phyloP scores from a whole-genome alignment of 768 basidiomycete species.

The Boletus rubropictus region DNA sequence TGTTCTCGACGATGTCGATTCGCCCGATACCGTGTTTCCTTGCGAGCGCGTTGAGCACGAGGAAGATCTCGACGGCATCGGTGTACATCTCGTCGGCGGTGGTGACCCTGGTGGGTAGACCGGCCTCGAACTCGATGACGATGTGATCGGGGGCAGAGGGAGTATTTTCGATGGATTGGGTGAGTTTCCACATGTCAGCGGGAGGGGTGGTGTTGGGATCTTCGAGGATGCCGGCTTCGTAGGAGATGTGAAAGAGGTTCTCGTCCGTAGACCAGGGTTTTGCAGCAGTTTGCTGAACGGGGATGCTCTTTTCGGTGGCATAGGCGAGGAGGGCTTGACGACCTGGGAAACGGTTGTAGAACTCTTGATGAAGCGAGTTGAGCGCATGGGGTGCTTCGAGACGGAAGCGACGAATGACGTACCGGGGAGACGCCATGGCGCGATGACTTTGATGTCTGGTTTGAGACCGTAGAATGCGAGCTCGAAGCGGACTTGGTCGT shows the following conservation, averaged over 20 bases:
- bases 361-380: slow-evolving; percentile 46
- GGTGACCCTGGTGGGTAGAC: slow-evolving; percentile 83
- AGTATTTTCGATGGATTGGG: slow-evolving; percentile 73
- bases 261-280: slow-evolving; percentile 99
- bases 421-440: slow-evolving; percentile 97
- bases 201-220: slow-evolving; percentile 94
- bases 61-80: slow-evolving; percentile 94
- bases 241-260: slow-evolving; percentile 99
- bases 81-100: slow-evolving; percentile 60
- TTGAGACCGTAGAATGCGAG: slow-evolving; percentile 98
- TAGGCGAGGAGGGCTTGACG: slow-evolving; percentile 89
- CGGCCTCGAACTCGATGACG: slow-evolving; percentile 77
- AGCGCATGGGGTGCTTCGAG: neutral
- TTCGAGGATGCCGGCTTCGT: slow-evolving; percentile 98
- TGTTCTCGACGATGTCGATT: slow-evolving; percentile 98
- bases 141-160: slow-evolving; percentile 76
- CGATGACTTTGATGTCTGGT: slow-evolving; percentile 97
- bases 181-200: slow-evolving; percentile 98
- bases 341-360: slow-evolving; percentile 96
- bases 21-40: slow-evolving; percentile 94
- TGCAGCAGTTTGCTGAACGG: slow-evolving; percentile 89
- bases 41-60: slow-evolving; percentile 83
- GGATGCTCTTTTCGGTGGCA: slow-evolving; percentile 82
- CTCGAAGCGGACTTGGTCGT: slow-evolving; percentile 99
- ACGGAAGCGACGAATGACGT: neutral